phyloP scores from a whole-genome alignment of 2,329 filamentous ascomycete genomes.

The Apiospora koreana region DNA sequence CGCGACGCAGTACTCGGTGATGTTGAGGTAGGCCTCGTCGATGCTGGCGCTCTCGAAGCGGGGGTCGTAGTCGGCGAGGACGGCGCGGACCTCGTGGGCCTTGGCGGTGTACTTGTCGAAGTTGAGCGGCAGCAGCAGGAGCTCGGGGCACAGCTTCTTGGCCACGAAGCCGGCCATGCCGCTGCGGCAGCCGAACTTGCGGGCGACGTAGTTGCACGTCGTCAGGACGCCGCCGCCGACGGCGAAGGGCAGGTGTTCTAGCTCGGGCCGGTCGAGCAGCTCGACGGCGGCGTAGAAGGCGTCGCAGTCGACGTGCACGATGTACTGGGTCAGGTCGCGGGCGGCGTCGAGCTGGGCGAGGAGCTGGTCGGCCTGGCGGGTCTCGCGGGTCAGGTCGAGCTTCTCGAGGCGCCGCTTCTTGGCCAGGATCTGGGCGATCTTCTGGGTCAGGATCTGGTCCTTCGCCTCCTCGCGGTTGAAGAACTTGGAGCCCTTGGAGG shows the following conservation, averaged over 20 bases:
- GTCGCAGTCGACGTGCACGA: constrained; percentile 95
- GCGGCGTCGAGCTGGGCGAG: constrained; percentile 76
- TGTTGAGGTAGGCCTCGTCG: constrained; percentile 95
- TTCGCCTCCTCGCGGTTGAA: constrained; percentile 87
- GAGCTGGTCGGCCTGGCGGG: constrained; percentile 77
- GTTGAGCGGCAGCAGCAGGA: constrained; percentile 81
- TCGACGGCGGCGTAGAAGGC: constrained; percentile 97
- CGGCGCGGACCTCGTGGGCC: constrained; percentile 79
- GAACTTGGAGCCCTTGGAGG: constrained; percentile 93
- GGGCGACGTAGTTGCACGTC: constrained; percentile 82
- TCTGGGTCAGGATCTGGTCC: constrained; percentile 80
- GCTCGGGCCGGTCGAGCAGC: constrained; percentile 77
- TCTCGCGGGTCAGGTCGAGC: constrained; percentile 71
- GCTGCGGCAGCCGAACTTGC: constrained; percentile 86
- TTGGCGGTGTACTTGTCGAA: constrained; percentile 91
- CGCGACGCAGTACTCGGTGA: constrained; percentile 79
- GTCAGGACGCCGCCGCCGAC: constrained; percentile 72
- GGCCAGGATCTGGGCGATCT: constrained; percentile 77
- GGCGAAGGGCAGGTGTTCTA: constrained; percentile 85
- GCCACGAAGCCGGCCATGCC: constrained; percentile 97
- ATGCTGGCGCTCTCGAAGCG: constrained; percentile 92
- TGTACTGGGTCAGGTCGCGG: constrained; percentile 78
- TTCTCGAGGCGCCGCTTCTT: constrained; percentile 76
- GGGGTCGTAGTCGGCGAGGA: constrained; percentile 85
- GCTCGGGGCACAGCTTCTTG: constrained; percentile 85